These are phyloP conservation scores for Gypsophila paniculata DNA, from an alignment of 179 eudicot species.

Conservation along the genomic window DNA sequence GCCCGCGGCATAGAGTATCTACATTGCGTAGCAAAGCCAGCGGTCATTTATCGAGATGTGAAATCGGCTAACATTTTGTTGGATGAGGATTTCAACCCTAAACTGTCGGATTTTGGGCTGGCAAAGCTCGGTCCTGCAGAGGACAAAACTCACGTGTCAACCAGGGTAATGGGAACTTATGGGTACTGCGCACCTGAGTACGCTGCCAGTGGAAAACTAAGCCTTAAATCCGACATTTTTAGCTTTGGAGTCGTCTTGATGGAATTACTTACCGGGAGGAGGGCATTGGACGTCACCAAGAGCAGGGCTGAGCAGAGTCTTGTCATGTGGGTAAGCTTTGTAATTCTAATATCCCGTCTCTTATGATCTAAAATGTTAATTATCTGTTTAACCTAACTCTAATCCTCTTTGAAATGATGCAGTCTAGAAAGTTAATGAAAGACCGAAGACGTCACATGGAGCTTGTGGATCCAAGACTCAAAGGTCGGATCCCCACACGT, in stretches of 20 bases:
- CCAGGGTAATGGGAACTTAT: slow-evolving; percentile 90
- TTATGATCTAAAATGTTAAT: too few relatives aligned
- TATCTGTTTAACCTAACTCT: neutral
- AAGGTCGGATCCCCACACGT: slow-evolving; percentile 50
- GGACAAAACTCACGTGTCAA: slow-evolving; percentile 87
- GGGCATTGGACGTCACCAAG: slow-evolving; percentile 47
- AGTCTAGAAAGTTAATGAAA: slow-evolving; percentile 61
- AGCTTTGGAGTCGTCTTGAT: slow-evolving; percentile 86
- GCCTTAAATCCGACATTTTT: slow-evolving; percentile 66
- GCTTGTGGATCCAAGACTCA: slow-evolving; percentile 62
- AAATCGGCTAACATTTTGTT: slow-evolving; percentile 84
- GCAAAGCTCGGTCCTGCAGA: slow-evolving; percentile 87
- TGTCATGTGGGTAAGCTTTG: slow-evolving; percentile 51
- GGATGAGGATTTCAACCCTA: slow-evolving; percentile 68
- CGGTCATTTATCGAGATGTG: slow-evolving; percentile 87
- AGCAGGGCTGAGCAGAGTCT: slow-evolving; percentile 55
- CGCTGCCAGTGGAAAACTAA: slow-evolving; percentile 78
- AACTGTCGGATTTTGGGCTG: slow-evolving; percentile 86
- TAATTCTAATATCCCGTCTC: neutral
- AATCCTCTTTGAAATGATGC: slow-evolving; percentile 23
- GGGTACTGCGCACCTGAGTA: slow-evolving; percentile 96
- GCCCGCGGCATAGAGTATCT: slow-evolving; percentile 78
- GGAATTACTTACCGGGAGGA: slow-evolving; percentile 79
- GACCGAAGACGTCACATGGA: slow-evolving; percentile 50
- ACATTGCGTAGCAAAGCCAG: slow-evolving; percentile 75